Conservation (phyloP, 306 rosid genomes). For the Inga laurina region DNA sequence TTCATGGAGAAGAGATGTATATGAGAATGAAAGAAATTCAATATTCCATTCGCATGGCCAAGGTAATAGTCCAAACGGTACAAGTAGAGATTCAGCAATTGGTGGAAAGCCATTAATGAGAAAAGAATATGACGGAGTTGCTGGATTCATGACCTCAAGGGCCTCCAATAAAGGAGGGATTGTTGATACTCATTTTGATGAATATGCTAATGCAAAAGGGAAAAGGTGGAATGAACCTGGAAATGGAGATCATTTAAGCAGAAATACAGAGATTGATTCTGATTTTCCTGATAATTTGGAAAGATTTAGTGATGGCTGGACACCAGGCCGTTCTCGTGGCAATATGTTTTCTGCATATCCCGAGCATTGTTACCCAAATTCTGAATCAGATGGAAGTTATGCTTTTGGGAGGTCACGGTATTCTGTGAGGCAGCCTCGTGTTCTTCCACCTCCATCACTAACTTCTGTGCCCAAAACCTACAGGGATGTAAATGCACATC, state of each 20-base stretch:
- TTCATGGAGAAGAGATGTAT: slow-evolving; percentile 80
- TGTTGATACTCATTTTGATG: slow-evolving; percentile 55
- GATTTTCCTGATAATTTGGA: slow-evolving; percentile 71
- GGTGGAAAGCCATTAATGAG: slow-evolving; percentile 65
- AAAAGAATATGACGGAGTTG: slow-evolving; percentile 64
- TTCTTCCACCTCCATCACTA: slow-evolving; percentile 87
- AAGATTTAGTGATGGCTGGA: slow-evolving; percentile 80
- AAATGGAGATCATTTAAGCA: slow-evolving; percentile 66
- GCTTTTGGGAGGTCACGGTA: slow-evolving; percentile 77
- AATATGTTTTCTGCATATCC: slow-evolving; percentile 64
- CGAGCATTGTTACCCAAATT: slow-evolving; percentile 57
- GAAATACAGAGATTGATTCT: slow-evolving; percentile 60
- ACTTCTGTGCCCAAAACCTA: slow-evolving; percentile 61
- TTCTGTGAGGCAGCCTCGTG: slow-evolving; percentile 89
- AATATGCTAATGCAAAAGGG: slow-evolving; percentile 56
- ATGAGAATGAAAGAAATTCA: slow-evolving; percentile 72
- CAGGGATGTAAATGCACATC: slow-evolving; percentile 53
- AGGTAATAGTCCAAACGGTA: slow-evolving; percentile 54
- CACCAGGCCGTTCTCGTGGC: slow-evolving; percentile 51
- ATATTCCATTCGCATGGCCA: slow-evolving; percentile 62
- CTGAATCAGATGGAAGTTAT: slow-evolving; percentile 77
- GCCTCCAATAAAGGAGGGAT: slow-evolving; percentile 50
- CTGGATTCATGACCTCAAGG: slow-evolving; percentile 67
- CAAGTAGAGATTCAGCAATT: slow-evolving; percentile 55
- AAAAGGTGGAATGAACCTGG: slow-evolving; percentile 77